A percentile compares a stretch with the other conserved stretches of the same genome.
phyloP scores from a whole-genome alignment of 73 alveolate genomes.

The Paramecium octaurelia region DNA sequence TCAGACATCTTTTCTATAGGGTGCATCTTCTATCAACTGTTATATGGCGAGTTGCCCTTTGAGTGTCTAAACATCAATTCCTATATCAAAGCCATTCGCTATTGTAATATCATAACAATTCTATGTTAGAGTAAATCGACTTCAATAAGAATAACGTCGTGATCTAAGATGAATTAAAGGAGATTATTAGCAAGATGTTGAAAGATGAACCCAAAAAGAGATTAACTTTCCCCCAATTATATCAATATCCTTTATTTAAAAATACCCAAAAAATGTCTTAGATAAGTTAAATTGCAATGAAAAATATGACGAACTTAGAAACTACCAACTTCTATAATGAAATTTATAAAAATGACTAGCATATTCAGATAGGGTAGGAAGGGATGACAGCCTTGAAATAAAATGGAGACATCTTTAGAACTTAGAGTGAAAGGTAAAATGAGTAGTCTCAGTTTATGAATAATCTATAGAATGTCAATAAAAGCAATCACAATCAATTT shows the following conservation, averaged over 20 bases:
- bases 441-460: neutral
- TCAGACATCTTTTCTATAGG: constrained; percentile 31
- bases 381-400: neutral
- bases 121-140: neutral
- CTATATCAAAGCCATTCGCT: neutral
- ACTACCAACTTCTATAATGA: neutral
- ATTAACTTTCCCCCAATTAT: neutral
- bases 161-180: neutral
- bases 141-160: neutral
- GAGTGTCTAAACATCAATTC: neutral
- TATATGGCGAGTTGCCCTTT: constrained; percentile 24
- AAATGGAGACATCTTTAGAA: neutral
- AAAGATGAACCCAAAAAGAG: neutral
- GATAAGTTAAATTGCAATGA: neutral
- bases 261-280: neutral
- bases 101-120: neutral
- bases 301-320: neutral
- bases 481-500: neutral
- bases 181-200: neutral
- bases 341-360: neutral
- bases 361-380: neutral
- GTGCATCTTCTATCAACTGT: neutral
- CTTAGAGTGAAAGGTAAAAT: neutral
- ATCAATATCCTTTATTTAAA: neutral
- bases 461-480: neutral